A percentile compares a stretch with the other conserved stretches of the same genome.
Evolutionary conservation across 768 basidiomycete genomes (phyloP).

Genomic region (Lactarius hatsudake): DNA sequence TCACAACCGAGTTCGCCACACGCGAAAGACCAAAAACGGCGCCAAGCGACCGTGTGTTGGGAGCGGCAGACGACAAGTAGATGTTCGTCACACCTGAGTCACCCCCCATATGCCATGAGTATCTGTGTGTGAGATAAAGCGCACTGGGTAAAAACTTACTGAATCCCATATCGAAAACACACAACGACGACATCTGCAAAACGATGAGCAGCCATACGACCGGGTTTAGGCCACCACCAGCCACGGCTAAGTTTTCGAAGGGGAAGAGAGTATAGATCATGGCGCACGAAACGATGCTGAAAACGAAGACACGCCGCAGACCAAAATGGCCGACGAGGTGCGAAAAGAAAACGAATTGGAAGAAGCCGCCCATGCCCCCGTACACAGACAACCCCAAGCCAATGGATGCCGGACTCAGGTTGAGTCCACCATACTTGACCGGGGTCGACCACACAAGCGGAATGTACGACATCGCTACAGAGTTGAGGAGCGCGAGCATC

Average conservation of each 20-base stretch:
- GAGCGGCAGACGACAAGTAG: conserved; percentile 60
- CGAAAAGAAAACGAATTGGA: conserved; percentile 41
- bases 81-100: conserved; percentile 61
- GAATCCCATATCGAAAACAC: background rate
- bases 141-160: background rate
- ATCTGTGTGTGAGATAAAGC: background rate
- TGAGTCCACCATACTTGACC: conserved; percentile 30
- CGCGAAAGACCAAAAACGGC: conserved; percentile 56
- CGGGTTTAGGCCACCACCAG: background rate
- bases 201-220: background rate
- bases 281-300: conserved; percentile 30
- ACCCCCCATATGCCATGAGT: conserved; percentile 22
- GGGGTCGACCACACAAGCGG: conserved; percentile 46
- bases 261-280: conserved; percentile 33
- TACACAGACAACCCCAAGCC: conserved; percentile 36
- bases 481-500: conserved; percentile 43
- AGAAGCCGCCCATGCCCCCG: conserved; percentile 38
- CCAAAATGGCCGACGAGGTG: conserved; percentile 37
- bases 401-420: conserved; percentile 38
- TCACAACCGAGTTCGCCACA: conserved; percentile 38
- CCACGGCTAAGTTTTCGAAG: conserved; percentile 6
- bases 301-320: conserved; percentile 34
- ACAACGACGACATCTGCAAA: background rate
- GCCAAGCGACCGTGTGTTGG: conserved; percentile 61
- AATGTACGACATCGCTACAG: conserved; percentile 37